phyloP scores from a whole-genome alignment of 768 basidiomycete genomes.

The Suillus alpinus region DNA sequence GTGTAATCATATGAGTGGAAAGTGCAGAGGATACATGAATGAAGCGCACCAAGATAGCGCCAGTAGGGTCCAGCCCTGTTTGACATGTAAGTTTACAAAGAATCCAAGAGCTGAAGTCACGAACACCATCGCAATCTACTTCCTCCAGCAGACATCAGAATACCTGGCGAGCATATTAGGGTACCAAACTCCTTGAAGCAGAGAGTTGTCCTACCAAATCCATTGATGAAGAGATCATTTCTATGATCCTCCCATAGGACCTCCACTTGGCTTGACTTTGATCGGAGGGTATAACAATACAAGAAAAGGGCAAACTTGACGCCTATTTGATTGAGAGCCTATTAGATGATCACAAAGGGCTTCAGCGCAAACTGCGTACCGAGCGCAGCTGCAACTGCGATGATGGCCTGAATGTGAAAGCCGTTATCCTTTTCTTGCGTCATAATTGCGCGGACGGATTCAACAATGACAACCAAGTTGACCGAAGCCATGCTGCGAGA shows the following conservation, averaged over 20 bases:
- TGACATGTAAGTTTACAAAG: slow-evolving; percentile 5
- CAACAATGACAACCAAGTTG: slow-evolving; percentile 88
- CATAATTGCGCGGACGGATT: slow-evolving; percentile 73
- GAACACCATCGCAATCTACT: slow-evolving; percentile 80
- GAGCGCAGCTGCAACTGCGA: slow-evolving; percentile 81
- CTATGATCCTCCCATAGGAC: slow-evolving; percentile 98
- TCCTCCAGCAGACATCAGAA: slow-evolving; percentile 81
- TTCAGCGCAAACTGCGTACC: slow-evolving; percentile 33
- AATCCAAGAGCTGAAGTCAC: slow-evolving; percentile 27
- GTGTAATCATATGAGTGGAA: slow-evolving; percentile 9
- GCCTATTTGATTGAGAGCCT: slow-evolving; percentile 38
- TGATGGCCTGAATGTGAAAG: slow-evolving; percentile 79
- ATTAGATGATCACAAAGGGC: not conserved
- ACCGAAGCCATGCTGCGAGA: slow-evolving; percentile 78
- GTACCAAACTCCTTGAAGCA: not conserved
- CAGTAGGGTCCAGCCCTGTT: slow-evolving; percentile 72
- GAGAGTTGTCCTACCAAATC: slow-evolving; percentile 49
- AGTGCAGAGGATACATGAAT: not conserved
- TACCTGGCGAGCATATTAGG: slow-evolving; percentile 40
- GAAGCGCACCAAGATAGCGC: slow-evolving; percentile 64
- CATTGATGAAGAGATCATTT: slow-evolving; percentile 87
- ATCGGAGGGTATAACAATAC: slow-evolving; percentile 79
- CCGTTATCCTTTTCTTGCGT: slow-evolving; percentile 51
- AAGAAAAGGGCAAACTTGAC: slow-evolving; percentile 86
- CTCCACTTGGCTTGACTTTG: slow-evolving; percentile 84